Conservation (phyloP, 148 eudicot species). For the Agrostemma githago region DNA sequence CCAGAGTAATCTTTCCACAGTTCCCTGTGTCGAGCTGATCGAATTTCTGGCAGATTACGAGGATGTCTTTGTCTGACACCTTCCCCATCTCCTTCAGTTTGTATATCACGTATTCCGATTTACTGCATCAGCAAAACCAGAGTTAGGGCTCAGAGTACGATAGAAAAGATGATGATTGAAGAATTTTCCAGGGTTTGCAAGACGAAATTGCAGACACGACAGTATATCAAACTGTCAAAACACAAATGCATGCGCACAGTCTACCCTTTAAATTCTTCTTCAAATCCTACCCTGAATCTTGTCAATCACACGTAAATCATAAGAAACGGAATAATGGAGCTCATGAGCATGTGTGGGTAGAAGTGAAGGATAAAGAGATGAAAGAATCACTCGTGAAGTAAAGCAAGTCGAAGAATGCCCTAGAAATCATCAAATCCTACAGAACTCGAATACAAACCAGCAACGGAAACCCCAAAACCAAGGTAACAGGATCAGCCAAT, state of each 20-base stretch:
- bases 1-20: slow-evolving; percentile 86
- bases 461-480: not conserved
- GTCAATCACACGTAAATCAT: too few species aligned
- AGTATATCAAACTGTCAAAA: not conserved
- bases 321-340: not conserved
- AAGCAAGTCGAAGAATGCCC: not conserved
- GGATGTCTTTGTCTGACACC: slow-evolving; percentile 78
- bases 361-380: not conserved
- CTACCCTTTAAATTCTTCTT: not conserved
- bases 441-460: not conserved
- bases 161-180: too few species aligned
- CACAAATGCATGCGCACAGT: not conserved
- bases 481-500: not conserved
- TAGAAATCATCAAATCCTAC: not conserved
- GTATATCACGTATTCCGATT: slow-evolving; percentile 93
- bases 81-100: slow-evolving; percentile 96
- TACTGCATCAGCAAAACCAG: slow-evolving; percentile 43
- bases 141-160: not conserved
- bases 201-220: not conserved
- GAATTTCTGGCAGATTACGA: slow-evolving; percentile 65
- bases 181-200: too few species aligned
- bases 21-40: slow-evolving; percentile 70
- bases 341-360: not conserved
- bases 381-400: not conserved
- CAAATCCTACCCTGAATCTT: not conserved